These are phyloP conservation scores for Thielaviopsis populi DNA, from an alignment of 2,329 filamentous ascomycete species.

Conservation along the genomic window DNA sequence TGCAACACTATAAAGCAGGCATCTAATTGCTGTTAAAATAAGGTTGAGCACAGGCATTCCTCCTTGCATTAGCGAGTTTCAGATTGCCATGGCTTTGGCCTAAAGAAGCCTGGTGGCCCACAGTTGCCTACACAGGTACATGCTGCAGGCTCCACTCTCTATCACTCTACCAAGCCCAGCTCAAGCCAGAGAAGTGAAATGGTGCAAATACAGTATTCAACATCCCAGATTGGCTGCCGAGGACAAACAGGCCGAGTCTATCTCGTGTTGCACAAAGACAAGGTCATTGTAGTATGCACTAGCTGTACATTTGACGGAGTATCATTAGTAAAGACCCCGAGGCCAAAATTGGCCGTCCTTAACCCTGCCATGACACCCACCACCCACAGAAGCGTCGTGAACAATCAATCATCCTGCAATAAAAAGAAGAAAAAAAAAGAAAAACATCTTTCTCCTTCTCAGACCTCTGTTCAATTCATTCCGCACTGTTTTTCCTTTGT, in stretches of 20 bases:
- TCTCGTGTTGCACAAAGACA: background rate
- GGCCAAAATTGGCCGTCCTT: too few species aligned
- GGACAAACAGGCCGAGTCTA: too few species aligned
- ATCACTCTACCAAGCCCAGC: background rate
- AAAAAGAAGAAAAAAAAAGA: too few species aligned
- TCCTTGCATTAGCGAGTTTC: background rate
- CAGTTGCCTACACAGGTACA: background rate
- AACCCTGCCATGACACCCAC: too few species aligned
- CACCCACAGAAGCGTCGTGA: too few species aligned
- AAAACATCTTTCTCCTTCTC: too few species aligned
- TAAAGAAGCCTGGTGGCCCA: background rate
- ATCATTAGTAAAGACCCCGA: background rate
- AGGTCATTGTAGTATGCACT: background rate
- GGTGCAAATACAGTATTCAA: too few species aligned
- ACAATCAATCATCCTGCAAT: too few species aligned
- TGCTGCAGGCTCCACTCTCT: background rate
- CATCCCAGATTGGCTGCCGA: too few species aligned
- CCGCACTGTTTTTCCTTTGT: background rate
- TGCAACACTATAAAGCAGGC: background rate
- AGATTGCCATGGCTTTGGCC: background rate
- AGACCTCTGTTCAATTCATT: too few species aligned
- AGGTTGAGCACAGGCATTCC: slow-evolving; percentile 1
- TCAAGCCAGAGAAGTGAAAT: background rate
- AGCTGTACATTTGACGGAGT: background rate
- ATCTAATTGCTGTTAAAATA: background rate